Evolutionary conservation across 257 asterid species (phyloP), one percentile per base, ranked within the genome.

Genomic region (Leonotis leonurus): DNA sequence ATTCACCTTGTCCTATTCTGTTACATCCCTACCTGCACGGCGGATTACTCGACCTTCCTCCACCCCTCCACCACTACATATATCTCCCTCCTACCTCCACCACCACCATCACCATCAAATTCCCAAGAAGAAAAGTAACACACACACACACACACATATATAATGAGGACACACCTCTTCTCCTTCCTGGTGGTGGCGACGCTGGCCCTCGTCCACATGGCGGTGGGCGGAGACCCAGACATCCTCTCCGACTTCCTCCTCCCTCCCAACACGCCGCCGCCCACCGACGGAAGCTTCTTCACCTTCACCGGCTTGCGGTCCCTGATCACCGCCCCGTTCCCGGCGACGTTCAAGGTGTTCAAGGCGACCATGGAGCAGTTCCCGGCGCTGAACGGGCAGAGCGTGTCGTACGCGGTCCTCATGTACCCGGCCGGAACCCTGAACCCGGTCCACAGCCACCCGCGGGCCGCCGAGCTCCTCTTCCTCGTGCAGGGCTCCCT

Each of bases 371-470:
- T 77, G 79, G 79, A 64, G 1, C 80, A 79, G 14, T 82, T 82
- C 64, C 83, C 76, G 0, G 80, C 88, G 24, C 65, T 82, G 1
- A 79, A 74, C 4, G 81, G 85, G 13, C 85, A 76, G 56, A 78
- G 85, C 5, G 80, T 79, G 8, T 79, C 85, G 44, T 82, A 76
- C 29, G 85, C 83, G 0, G 80, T 79, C 64, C 71, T 82, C 0
- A 56, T 71, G 60, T 82, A 74, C 68, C 83, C 88, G 1, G 57
- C 6, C 62, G 73, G 21, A 30, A 17, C 79, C 3, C 82, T 80
- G 60, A 82, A 82, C 70, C 90, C 90, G 24, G 77, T 80, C 6
- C 86, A 82, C 73, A 76, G 72, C 25, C 93, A 85, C 49, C 93
- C 86, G 0, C 80, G 85, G 16, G 58, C 90, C 1, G 67, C 90